Evolutionary conservation across 768 basidiomycete genomes (phyloP).

Genomic region (Auricularia sp.): DNA sequence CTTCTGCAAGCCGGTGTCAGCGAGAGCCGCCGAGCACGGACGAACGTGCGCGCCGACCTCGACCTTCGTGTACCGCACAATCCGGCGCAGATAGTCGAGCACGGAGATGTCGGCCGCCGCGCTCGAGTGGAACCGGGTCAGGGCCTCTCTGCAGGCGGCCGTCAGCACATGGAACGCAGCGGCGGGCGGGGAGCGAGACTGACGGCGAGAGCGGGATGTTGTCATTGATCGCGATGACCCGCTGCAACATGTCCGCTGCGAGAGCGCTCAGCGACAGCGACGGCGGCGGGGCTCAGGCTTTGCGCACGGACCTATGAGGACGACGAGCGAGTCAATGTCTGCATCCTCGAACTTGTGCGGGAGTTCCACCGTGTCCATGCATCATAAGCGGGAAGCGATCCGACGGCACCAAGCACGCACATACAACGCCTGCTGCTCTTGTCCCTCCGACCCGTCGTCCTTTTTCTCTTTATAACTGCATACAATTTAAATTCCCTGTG

Average conservation of each 20-base stretch:
- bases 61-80: conserved; percentile 90
- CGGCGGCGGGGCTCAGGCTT: conserved; percentile 9
- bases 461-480: too few species aligned
- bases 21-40: conserved; percentile 1
- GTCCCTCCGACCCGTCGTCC: too few species aligned
- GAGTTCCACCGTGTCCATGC: conserved; percentile 34
- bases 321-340: conserved; percentile 70
- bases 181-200: conserved; percentile 22
- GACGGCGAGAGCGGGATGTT: conserved; percentile 83
- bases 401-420: background rate
- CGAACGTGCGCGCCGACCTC: conserved; percentile 48
- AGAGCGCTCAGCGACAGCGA: conserved; percentile 5
- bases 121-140: conserved; percentile 95
- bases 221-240: conserved; percentile 93
- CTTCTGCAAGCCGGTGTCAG: conserved; percentile 36
- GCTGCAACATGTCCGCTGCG: conserved; percentile 90
- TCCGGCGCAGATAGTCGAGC: conserved; percentile 87
- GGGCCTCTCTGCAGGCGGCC: conserved; percentile 51
- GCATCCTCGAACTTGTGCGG: conserved; percentile 79
- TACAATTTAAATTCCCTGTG: too few species aligned
- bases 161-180: background rate
- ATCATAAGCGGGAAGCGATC: background rate
- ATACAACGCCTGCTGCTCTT: background rate
- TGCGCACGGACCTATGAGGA: conserved; percentile 66
- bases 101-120: conserved; percentile 81